Percentiles rank a stretch among this genome's conserved stretches.
These are phyloP conservation scores for Mycena sanguinolenta DNA, from an alignment of 768 basidiomycete species.

Conservation along the genomic window DNA sequence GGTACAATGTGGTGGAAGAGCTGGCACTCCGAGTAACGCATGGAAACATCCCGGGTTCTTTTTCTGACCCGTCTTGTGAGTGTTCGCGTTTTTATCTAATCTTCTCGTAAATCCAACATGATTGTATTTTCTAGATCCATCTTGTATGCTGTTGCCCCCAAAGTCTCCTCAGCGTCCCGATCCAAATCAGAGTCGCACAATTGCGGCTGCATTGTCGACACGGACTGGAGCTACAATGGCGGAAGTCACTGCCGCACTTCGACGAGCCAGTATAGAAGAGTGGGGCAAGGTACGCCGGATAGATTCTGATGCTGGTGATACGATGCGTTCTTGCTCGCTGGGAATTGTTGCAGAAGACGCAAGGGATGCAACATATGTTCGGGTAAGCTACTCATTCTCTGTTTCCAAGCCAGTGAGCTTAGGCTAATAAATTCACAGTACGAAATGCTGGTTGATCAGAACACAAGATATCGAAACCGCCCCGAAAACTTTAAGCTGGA, in stretches of 20 bases:
- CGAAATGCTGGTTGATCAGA: slow-evolving; percentile 41
- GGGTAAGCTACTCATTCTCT: slow-evolving; percentile 28
- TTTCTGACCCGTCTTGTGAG: neutral
- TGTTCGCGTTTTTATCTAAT: too few species aligned
- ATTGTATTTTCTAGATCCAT: too few species aligned
- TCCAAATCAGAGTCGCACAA: slow-evolving; percentile 10
- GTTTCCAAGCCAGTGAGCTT: too few species aligned
- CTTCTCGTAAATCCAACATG: neutral
- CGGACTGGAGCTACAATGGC: too few species aligned
- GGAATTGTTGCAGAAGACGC: too few species aligned
- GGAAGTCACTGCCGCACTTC: too few species aligned
- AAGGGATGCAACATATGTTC: slow-evolving; percentile 43
- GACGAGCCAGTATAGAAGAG: too few species aligned
- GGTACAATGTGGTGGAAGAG: neutral
- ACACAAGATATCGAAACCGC: slow-evolving; percentile 15
- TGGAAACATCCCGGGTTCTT: neutral
- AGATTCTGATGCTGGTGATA: too few species aligned
- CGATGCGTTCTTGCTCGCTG: too few species aligned
- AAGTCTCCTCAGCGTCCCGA: neutral
- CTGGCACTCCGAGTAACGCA: neutral
- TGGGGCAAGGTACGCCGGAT: too few species aligned
- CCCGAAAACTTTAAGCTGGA: neutral
- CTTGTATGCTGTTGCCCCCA: neutral
- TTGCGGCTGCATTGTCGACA: too few species aligned
- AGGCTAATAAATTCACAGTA: slow-evolving; percentile 37